Percentiles rank a stretch among this genome's conserved stretches.
phyloP scores from a whole-genome alignment of 2,329 filamentous ascomycete genomes.

The Monilinia aucupariae region DNA sequence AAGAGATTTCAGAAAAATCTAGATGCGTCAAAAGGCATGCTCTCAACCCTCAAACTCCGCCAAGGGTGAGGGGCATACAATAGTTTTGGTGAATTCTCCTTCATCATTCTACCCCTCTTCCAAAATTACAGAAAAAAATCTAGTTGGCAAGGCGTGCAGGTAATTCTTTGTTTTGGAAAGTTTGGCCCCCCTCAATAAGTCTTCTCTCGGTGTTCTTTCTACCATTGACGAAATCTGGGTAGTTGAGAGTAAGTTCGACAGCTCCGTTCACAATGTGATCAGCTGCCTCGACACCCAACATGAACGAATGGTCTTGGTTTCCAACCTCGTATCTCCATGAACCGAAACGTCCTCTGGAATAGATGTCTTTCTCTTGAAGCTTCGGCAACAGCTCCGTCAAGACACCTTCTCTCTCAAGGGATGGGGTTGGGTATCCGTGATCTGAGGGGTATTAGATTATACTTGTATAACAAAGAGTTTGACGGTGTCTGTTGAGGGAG shows the following conservation, averaged over 20 bases:
- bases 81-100: background rate
- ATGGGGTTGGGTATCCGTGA: constrained; percentile 95
- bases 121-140: background rate
- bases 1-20: constrained; percentile 7
- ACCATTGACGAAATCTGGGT: constrained; percentile 69
- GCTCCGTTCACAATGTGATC: constrained; percentile 69
- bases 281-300: constrained; percentile 70
- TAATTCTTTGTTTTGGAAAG: constrained; percentile 31
- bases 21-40: background rate
- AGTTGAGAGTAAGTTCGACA: constrained; percentile 70
- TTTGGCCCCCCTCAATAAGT: constrained; percentile 36
- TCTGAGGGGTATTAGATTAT: constrained; percentile 40
- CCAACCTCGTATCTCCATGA: constrained; percentile 95
- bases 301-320: constrained; percentile 67
- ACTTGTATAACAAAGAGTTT: background rate
- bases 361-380: constrained; percentile 86
- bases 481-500: background rate
- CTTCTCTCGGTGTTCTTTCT: constrained; percentile 38
- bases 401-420: constrained; percentile 90
- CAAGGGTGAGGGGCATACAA: background rate
- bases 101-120: background rate
- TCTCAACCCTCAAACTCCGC: background rate
- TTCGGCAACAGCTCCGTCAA: constrained; percentile 89
- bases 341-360: constrained; percentile 92
- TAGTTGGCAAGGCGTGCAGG: constrained; percentile 20